Evolutionary conservation across 768 basidiomycete species (phyloP).

Genomic region (Suillus occidentalis): DNA sequence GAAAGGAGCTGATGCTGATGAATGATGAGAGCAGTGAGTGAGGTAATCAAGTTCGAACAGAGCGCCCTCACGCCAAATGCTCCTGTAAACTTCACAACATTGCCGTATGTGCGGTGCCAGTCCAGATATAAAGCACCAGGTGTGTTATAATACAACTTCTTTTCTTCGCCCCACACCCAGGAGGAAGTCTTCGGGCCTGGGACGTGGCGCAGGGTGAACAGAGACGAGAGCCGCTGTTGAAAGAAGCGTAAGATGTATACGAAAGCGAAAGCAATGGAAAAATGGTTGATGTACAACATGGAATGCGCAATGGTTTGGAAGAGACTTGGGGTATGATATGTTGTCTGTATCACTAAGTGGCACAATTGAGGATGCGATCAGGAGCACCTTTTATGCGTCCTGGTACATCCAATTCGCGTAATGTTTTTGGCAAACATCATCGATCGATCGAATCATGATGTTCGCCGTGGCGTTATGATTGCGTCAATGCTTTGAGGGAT

Average conservation of each 20-base stretch:
- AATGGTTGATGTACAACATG: slow-evolving; percentile 14
- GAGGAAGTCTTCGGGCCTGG: slow-evolving; percentile 53
- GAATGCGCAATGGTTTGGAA: neutral
- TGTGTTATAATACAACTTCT: slow-evolving; percentile 47
- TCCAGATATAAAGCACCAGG: slow-evolving; percentile 53
- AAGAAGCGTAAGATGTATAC: slow-evolving; percentile 34
- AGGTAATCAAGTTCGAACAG: slow-evolving; percentile 7
- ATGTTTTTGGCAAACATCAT: slow-evolving; percentile 3
- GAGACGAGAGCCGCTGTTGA: slow-evolving; percentile 34
- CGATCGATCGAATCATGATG: slow-evolving; percentile 2
- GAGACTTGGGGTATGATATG: neutral
- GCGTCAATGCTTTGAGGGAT: neutral
- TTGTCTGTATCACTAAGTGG: neutral
- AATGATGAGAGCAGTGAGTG: slow-evolving; percentile 23
- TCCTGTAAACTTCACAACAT: slow-evolving; percentile 54
- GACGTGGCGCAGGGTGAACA: slow-evolving; percentile 41
- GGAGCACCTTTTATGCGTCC: slow-evolving; percentile 3
- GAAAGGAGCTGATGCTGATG: slow-evolving; percentile 56
- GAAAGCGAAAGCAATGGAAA: slow-evolving; percentile 23
- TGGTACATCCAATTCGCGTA: neutral
- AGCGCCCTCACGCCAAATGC: slow-evolving; percentile 50
- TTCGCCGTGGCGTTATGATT: slow-evolving; percentile 10
- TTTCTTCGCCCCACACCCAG: slow-evolving; percentile 62
- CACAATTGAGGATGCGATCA: slow-evolving; percentile 1
- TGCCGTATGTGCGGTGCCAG: slow-evolving; percentile 57